Percentiles rank a stretch among this genome's conserved stretches.
These are phyloP conservation scores for Cladobotryum protrusum DNA, from an alignment of 2,329 filamentous ascomycete species.

Conservation along the genomic window DNA sequence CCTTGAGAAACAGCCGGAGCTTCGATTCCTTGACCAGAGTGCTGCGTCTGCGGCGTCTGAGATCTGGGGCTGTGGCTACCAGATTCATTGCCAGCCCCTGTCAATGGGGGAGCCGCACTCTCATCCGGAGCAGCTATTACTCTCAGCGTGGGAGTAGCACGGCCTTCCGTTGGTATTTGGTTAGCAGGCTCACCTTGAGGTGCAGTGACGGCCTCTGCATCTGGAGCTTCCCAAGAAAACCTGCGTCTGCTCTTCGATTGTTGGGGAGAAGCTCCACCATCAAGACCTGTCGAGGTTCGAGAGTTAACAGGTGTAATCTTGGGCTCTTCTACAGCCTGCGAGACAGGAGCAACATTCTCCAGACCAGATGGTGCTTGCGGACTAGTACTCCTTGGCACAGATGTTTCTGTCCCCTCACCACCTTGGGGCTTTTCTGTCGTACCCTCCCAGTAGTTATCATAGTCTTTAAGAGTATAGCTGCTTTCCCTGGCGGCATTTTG, in stretches of 20 bases:
- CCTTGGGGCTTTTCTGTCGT: conserved; percentile 11
- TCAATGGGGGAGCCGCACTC: conserved; percentile 7
- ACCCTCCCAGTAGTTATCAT: conserved; percentile 60
- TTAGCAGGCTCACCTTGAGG: neutral
- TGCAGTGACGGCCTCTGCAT: neutral
- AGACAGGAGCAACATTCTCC: neutral
- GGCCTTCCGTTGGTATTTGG: neutral
- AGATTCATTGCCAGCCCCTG: conserved; percentile 13
- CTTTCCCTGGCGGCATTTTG: conserved; percentile 42
- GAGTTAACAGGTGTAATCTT: neutral
- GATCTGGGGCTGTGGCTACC: conserved; percentile 11
- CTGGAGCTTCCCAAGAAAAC: conserved; percentile 33
- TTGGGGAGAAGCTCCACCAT: neutral
- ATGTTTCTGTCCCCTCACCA: neutral
- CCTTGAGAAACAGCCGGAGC: conserved; percentile 9
- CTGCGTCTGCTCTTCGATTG: conserved; percentile 19
- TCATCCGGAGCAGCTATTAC: conserved; percentile 5
- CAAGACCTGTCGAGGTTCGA: no score
- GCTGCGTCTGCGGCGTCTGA: conserved; percentile 3
- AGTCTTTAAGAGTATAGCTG: conserved; percentile 58
- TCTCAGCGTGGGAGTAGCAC: neutral
- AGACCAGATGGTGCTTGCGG: neutral
- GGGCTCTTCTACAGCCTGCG: neutral
- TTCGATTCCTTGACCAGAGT: no score
- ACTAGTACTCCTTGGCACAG: neutral